A percentile compares a stretch with the other conserved stretches of the same genome.
These are phyloP conservation scores for Bipolaris gigantea DNA, from an alignment of 2,329 filamentous ascomycete species.

Conservation along the genomic window DNA sequence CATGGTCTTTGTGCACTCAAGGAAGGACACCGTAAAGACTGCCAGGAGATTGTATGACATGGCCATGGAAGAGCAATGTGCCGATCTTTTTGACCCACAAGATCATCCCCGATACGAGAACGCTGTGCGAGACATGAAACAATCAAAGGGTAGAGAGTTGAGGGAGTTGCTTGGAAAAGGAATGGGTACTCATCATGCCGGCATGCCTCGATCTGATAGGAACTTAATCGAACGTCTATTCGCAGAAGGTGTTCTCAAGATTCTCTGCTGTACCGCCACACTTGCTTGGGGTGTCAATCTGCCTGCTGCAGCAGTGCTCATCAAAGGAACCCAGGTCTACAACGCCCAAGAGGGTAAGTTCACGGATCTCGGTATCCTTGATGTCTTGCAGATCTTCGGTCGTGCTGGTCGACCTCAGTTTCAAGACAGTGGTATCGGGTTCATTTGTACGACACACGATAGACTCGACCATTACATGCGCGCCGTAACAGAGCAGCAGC, in stretches of 20 bases:
- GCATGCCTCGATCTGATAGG: conserved; percentile 90
- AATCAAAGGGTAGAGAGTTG: conserved; percentile 81
- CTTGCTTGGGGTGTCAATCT: conserved; percentile 99
- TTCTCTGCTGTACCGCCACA: conserved; percentile 97
- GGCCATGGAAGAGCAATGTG: conserved; percentile 76
- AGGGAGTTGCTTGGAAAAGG: conserved; percentile 88
- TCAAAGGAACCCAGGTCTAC: conserved; percentile 97
- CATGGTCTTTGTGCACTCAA: conserved; percentile 98
- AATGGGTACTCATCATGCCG: conserved; percentile 92
- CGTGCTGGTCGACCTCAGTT: conserved; percentile 97
- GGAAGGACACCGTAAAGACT: conserved; percentile 89
- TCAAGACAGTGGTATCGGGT: conserved; percentile 95
- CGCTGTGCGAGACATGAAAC: conserved; percentile 81
- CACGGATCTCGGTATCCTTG: conserved; percentile 91
- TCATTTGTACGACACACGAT: conserved; percentile 96
- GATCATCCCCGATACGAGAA: conserved; percentile 77
- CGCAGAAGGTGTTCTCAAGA: conserved; percentile 86
- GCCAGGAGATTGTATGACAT: conserved; percentile 85
- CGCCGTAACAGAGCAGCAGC: conserved; percentile 92
- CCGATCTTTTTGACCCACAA: conserved; percentile 80
- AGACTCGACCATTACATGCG: conserved; percentile 88
- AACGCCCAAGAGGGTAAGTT: conserved; percentile 96
- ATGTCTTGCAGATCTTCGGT: conserved; percentile 97
- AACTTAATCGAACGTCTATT: conserved; percentile 97
- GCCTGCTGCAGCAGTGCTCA: conserved; percentile 92